These are phyloP conservation scores for Crithidia sp. DNA, from an alignment of 208 protist genomes.

Conservation along the genomic window DNA sequence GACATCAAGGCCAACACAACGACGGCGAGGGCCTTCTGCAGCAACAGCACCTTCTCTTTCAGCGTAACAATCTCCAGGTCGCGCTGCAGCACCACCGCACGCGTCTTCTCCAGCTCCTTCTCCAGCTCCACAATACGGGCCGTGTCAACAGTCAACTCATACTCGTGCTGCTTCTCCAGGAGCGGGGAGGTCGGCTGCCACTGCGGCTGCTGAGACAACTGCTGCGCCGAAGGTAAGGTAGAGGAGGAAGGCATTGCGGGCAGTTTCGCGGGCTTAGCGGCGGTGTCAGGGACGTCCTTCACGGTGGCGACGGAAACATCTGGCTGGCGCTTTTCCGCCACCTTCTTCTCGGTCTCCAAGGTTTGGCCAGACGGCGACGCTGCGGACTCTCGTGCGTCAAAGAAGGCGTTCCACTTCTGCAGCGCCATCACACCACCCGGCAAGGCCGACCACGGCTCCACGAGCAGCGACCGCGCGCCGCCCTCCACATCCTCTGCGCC, in stretches of 20 bases:
- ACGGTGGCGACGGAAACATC: too few relatives aligned
- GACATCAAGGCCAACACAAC: slow-evolving; percentile 49
- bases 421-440: slow-evolving; percentile 22
- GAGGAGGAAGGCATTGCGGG: neutral
- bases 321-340: neutral
- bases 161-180: slow-evolving; percentile 41
- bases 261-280: neutral
- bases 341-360: neutral
- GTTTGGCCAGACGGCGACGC: neutral
- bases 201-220: too few relatives aligned
- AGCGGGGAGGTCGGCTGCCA: neutral
- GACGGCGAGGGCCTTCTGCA: slow-evolving; percentile 70
- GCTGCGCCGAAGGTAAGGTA: neutral
- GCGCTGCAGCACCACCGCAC: slow-evolving; percentile 31
- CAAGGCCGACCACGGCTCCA: slow-evolving; percentile 30
- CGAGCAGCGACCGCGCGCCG: slow-evolving; percentile 6
- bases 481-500: neutral
- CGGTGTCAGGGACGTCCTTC: neutral
- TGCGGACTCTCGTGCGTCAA: neutral
- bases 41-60: slow-evolving; percentile 63
- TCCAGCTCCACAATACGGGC: slow-evolving; percentile 19
- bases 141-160: slow-evolving; percentile 15
- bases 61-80: slow-evolving; percentile 52
- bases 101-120: slow-evolving; percentile 31
- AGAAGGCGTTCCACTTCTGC: slow-evolving; percentile 14